Percentiles rank a stretch among this genome's conserved stretches.
Conservation (phyloP, 2,329 filamentous ascomycete species). For the Fulvia fulva region DNA sequence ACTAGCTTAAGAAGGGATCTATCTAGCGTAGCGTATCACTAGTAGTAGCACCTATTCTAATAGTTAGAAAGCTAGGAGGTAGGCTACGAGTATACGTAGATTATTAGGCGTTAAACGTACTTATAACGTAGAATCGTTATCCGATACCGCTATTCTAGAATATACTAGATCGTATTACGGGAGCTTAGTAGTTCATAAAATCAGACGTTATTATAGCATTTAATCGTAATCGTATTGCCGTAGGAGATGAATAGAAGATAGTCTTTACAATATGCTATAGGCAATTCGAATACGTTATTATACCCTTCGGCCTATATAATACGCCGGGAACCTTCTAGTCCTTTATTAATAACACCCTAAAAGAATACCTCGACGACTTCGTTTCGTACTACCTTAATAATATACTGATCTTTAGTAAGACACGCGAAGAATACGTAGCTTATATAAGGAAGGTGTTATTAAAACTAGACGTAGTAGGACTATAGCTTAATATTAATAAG, state of each 20-base stretch:
- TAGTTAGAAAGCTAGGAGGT: slow-evolving; percentile 5
- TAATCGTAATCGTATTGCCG: slow-evolving; percentile 6
- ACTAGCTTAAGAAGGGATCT: slow-evolving; percentile 7
- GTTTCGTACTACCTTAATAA: slow-evolving; percentile 4
- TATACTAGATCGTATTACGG: slow-evolving; percentile 20
- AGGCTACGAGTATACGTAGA: slow-evolving; percentile 27
- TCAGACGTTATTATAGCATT: slow-evolving; percentile 20
- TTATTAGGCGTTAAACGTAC: slow-evolving; percentile 28
- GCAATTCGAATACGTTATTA: slow-evolving; percentile 9
- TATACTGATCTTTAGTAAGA: slow-evolving; percentile 3
- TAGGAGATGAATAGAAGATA: slow-evolving; percentile 9
- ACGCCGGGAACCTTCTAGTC: background rate
- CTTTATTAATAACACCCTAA: slow-evolving; percentile 9
- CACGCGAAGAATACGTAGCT: slow-evolving; percentile 3
- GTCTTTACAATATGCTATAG: slow-evolving; percentile 10
- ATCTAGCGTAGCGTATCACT: background rate
- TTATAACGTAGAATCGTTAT: slow-evolving; percentile 30
- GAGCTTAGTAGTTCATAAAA: slow-evolving; percentile 19
- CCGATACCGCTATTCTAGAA: slow-evolving; percentile 28
- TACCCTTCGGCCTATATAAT: slow-evolving; percentile 8
- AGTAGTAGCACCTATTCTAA: slow-evolving; percentile 1
- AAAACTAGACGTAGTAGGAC: slow-evolving; percentile 3
- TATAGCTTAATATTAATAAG: slow-evolving; percentile 22
- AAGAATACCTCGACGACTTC: slow-evolving; percentile 7
- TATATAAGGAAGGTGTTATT: slow-evolving; percentile 21